Conservation (phyloP, 257 asterid genomes). For the Solanum gandarillasii region DNA sequence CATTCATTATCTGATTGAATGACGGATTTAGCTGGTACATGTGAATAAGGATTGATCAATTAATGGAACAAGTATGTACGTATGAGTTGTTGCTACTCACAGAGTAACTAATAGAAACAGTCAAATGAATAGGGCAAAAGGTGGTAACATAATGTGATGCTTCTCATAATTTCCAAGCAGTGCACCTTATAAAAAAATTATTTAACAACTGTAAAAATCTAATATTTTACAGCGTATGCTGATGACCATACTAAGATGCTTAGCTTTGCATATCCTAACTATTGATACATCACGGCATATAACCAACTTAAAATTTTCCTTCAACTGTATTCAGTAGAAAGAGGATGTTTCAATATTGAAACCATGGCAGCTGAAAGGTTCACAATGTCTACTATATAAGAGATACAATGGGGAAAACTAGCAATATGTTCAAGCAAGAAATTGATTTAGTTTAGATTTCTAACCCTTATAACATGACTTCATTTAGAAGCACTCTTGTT, state of each 20-base stretch:
- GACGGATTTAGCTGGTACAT: conserved; percentile 42
- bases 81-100: not conserved
- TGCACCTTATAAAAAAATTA: not conserved
- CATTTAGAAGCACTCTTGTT: not conserved
- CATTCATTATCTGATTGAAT: conserved; percentile 74
- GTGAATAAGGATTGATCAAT: not conserved
- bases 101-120: not conserved
- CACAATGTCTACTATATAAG: not conserved
- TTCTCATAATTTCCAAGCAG: not conserved
- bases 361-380: not conserved
- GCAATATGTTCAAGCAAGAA: not conserved
- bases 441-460: not conserved
- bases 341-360: not conserved
- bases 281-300: not conserved
- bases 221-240: not conserved
- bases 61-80: not conserved
- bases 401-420: not conserved
- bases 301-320: not conserved
- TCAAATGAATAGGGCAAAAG: not conserved
- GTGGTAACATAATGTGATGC: not conserved
- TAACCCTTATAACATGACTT: not conserved
- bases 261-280: not conserved
- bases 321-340: not conserved
- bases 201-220: not conserved
- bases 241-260: not conserved